Percentiles rank a stretch among this genome's conserved stretches.
Evolutionary conservation across 306 rosid species (phyloP).

Genomic region (Quercus variabilis): DNA sequence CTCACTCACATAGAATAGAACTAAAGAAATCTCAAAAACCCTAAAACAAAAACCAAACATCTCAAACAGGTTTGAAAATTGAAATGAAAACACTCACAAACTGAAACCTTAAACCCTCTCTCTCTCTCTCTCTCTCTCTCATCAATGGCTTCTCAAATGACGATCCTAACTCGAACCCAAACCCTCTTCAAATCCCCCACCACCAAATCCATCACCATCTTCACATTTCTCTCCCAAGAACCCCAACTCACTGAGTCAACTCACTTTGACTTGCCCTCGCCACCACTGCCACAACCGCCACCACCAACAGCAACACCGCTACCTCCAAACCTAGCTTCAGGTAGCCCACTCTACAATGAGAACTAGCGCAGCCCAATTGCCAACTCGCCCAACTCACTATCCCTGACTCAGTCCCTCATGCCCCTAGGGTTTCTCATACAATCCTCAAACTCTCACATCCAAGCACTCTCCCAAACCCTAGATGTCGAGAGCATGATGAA

Average conservation of each 20-base stretch:
- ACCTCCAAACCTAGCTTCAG: conserved; percentile 85
- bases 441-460: conserved; percentile 30
- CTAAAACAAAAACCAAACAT: too few relatives aligned
- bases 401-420: conserved; percentile 22
- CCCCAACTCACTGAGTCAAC: conserved; percentile 58
- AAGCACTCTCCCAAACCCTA: conserved; percentile 24
- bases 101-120: too few relatives aligned
- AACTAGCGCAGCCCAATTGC: conserved; percentile 65
- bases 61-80: too few relatives aligned
- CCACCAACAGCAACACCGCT: conserved; percentile 36
- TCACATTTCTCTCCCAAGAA: conserved; percentile 58
- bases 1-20: too few relatives aligned
- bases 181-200: conserved; percentile 27
- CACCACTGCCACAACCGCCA: not conserved
- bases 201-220: conserved; percentile 55
- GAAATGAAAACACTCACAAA: too few relatives aligned
- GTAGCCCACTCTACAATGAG: conserved; percentile 75
- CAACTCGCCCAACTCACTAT: not conserved
- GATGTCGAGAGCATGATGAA: conserved; percentile 47
- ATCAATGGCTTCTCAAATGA: conserved; percentile 76
- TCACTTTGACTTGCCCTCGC: not conserved
- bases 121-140: not conserved
- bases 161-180: conserved; percentile 60
- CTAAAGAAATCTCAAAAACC: too few relatives aligned
- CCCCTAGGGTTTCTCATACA: conserved; percentile 35